These are phyloP conservation scores for Dactylellina haptotyla DNA, from an alignment of 2,329 filamentous ascomycete genomes.

Conservation along the genomic window DNA sequence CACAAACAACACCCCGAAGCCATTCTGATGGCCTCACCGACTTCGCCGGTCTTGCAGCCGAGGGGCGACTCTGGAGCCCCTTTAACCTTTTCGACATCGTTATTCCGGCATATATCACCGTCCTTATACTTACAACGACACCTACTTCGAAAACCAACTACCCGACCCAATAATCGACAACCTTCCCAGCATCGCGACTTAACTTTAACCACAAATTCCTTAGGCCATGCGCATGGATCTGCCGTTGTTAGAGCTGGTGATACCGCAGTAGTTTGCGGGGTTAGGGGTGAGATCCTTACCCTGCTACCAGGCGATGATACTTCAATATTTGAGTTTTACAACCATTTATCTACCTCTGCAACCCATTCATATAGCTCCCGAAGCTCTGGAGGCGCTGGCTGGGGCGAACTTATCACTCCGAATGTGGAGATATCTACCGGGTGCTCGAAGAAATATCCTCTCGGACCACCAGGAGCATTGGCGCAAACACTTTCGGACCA, in stretches of 20 bases:
- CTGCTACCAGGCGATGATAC: constrained; percentile 75
- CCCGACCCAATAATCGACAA: constrained; percentile 82
- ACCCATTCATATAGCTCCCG: constrained; percentile 56
- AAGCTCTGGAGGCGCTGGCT: constrained; percentile 62
- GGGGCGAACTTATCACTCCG: constrained; percentile 80
- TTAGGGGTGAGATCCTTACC: constrained; percentile 84
- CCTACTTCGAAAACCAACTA: constrained; percentile 70
- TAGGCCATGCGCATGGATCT: constrained; percentile 90
- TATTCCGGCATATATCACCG: constrained; percentile 89
- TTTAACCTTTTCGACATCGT: constrained; percentile 68
- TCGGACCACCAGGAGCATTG: constrained; percentile 72
- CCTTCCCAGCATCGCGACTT: constrained; percentile 75
- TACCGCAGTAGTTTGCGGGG: constrained; percentile 92
- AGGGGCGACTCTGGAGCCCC: neutral
- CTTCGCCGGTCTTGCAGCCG: neutral
- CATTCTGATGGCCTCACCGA: neutral
- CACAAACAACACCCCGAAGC: neutral
- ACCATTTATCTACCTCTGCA: constrained; percentile 60
- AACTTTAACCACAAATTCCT: constrained; percentile 81
- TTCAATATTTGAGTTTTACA: constrained; percentile 53
- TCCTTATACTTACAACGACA: constrained; percentile 90
- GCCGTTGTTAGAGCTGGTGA: constrained; percentile 87
- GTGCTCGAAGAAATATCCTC: constrained; percentile 84
- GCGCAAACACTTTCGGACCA: constrained; percentile 82
- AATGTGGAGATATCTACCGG: constrained; percentile 94